These are phyloP conservation scores for Phytophthora cajani DNA, from an alignment of 352 stramenopile genomes.

Conservation along the genomic window DNA sequence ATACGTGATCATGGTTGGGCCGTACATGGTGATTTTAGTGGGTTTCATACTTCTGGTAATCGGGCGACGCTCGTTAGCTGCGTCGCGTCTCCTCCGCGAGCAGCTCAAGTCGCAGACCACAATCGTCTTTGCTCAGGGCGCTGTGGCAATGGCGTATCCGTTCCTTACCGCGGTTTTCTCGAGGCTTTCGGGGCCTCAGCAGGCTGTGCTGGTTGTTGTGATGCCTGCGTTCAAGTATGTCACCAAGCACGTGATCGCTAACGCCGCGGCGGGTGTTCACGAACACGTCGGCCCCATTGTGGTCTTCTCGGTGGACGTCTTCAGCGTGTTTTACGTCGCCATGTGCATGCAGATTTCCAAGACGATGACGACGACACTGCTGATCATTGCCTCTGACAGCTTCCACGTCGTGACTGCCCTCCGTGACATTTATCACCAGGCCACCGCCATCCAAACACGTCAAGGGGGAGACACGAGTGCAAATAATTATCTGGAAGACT, in stretches of 20 bases:
- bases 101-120: constrained; percentile 13
- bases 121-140: constrained; percentile 14
- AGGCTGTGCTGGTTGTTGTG: constrained; percentile 10
- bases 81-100: constrained; percentile 1
- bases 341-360: constrained; percentile 33
- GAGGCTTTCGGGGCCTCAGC: constrained; percentile 1
- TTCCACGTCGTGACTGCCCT: constrained; percentile 8
- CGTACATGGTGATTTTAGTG: constrained; percentile 12
- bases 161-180: constrained; percentile 19
- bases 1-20: constrained; percentile 7
- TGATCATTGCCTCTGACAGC: constrained; percentile 13
- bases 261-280: constrained; percentile 7
- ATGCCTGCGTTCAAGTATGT: constrained; percentile 23
- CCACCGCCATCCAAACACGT: neutral
- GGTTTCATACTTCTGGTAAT: constrained; percentile 7
- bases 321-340: constrained; percentile 32
- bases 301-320: constrained; percentile 35
- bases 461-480: neutral
- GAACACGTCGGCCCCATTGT: constrained; percentile 24
- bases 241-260: constrained; percentile 23
- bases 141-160: constrained; percentile 20
- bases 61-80: neutral
- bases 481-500: constrained; percentile 4
- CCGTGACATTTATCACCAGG: constrained; percentile 6
- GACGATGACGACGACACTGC: neutral